Evolutionary conservation across 225 moss, liverwort and hornwort genomes (phyloP), one percentile per base, ranked within the genome.

Genomic region (Sphagnum tenellum): DNA sequence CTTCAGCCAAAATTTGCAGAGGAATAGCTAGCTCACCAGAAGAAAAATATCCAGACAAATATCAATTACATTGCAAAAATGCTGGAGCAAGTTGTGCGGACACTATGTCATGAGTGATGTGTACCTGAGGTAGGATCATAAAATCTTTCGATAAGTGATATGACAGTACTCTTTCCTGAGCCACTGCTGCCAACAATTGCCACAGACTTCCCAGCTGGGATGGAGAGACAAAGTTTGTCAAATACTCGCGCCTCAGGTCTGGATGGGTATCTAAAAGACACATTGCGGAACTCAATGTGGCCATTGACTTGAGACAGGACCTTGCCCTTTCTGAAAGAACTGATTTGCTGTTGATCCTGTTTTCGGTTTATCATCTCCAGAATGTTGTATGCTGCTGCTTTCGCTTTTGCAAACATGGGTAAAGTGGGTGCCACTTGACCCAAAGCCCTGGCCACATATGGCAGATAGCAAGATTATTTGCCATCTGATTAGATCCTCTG

Each of bases 381-480:
- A 48, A 79, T 74, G 45, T 71, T 75, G 45, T 70, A 74, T 47
- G 72, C 79, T 47, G 79, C 79, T 47, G 69, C 66, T 61, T 57
- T 79, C n/a, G 75, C 79, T 60, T 69, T 75, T 12, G 71, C 60
- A 54, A 79, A 75, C 3, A 53, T 65, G 4, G 57, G 64, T 12
- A 79, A 44, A 59, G 69, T 72, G 9, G 79, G 79, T 14, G 72
- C 65, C 47, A 72, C 71, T 72, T 79, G 79, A 51, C 75, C 75
- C 62, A 79, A 66, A 3, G 79, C 68, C 29, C 69, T 79, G 79
- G 29, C 0, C 29, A 29, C 29, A 29, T 29, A 29, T 29, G 29
- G 29, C 29, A 29, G 29, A n/a, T 1, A 29, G 29, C 29, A 29
- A 29, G 29, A 29, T 29, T 29, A 29, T 29, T 29, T 29, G 29